These are phyloP conservation scores for Ustilago esculenta DNA, from an alignment of 1,284 basidiomycete genomes.

Conservation along the genomic window DNA sequence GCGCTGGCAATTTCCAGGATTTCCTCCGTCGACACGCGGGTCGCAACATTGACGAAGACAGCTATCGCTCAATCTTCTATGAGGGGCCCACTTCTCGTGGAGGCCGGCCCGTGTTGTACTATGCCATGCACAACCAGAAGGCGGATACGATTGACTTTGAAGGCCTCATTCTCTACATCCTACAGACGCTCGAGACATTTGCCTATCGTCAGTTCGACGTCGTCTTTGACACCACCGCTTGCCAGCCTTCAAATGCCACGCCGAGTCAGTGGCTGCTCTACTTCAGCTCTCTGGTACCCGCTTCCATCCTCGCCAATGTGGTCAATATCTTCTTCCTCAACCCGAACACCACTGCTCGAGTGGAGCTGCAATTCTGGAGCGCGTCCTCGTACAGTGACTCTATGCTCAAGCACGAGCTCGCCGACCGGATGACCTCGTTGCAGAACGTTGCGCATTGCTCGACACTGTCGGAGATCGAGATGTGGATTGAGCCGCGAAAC, in stretches of 20 bases:
- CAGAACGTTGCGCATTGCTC: conserved; percentile 39
- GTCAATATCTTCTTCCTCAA: conserved; percentile 56
- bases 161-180: conserved; percentile 72
- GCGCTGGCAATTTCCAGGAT: conserved; percentile 48
- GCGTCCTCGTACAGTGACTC: conserved; percentile 26
- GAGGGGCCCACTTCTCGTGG: conserved; percentile 59
- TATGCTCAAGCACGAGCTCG: conserved; percentile 30
- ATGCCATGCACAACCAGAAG: conserved; percentile 72
- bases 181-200: conserved; percentile 50
- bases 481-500: conserved; percentile 55
- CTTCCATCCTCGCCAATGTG: conserved; percentile 48
- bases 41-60: conserved; percentile 53
- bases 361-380: conserved; percentile 43
- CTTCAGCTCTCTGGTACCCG: conserved; percentile 53
- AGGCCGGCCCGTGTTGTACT: conserved; percentile 69
- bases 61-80: conserved; percentile 53
- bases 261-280: conserved; percentile 60
- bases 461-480: conserved; percentile 51
- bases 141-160: conserved; percentile 87
- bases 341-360: conserved; percentile 49
- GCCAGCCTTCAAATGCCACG: conserved; percentile 41
- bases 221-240: conserved; percentile 54
- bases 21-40: conserved; percentile 53
- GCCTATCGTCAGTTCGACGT: conserved; percentile 50
- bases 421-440: conserved; percentile 32